Conservation (phyloP, 1,139 yeast species). For the Sugiyamaella sp. region DNA sequence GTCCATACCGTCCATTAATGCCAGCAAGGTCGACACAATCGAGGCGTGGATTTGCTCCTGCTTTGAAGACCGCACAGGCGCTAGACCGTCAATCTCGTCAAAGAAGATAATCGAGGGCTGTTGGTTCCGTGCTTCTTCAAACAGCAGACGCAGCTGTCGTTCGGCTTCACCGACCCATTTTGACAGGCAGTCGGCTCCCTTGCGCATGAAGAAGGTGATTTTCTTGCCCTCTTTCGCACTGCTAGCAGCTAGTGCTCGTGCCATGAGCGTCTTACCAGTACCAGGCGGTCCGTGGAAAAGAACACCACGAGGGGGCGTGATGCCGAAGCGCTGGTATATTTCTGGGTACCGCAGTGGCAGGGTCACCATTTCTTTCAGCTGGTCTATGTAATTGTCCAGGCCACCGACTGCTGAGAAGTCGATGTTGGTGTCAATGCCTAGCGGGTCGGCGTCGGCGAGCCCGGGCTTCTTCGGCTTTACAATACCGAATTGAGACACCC, state of each 20-base stretch:
- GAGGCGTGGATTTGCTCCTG: constrained; percentile 99
- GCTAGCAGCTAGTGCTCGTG: constrained; percentile 94
- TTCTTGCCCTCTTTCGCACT: constrained; percentile 80
- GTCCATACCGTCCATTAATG: constrained; percentile 99
- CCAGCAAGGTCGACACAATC: constrained; percentile 89
- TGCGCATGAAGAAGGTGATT: constrained; percentile 96
- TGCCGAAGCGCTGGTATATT: constrained; percentile 82
- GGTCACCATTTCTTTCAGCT: constrained; percentile 96
- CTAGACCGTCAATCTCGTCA: constrained; percentile 97
- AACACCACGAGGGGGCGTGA: constrained; percentile 98
- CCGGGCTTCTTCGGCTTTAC: constrained; percentile 58
- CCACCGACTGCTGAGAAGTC: constrained; percentile 94
- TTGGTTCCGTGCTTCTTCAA: constrained; percentile 94
- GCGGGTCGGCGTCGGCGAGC: constrained; percentile 90
- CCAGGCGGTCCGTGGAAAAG: constrained; percentile 99
- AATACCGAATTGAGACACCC: constrained; percentile 43
- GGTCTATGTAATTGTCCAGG: constrained; percentile 83
- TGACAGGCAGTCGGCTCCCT: constrained; percentile 96
- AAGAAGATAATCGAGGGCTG: constrained; percentile 96
- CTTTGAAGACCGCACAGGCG: constrained; percentile 95
- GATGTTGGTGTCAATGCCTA: constrained; percentile 91
- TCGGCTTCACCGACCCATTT: constrained; percentile 99
- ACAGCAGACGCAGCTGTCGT: constrained; percentile 82
- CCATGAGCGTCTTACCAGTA: constrained; percentile 98
- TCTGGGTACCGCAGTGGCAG: constrained; percentile 93